These are phyloP conservation scores for Russula griseocarnosa DNA, from an alignment of 768 basidiomycete genomes.

Conservation along the genomic window DNA sequence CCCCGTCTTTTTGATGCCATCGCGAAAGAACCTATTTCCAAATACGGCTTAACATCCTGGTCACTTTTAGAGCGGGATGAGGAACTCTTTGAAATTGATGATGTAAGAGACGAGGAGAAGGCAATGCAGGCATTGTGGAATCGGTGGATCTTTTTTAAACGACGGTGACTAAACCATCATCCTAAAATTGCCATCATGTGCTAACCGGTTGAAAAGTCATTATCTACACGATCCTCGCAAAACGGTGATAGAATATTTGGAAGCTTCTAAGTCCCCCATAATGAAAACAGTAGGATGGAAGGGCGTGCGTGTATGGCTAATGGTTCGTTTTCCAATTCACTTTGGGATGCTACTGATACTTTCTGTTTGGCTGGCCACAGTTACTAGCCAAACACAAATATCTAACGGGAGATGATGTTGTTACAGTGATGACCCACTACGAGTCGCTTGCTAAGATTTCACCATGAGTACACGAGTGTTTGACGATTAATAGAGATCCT, in stretches of 20 bases:
- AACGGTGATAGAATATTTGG: conserved; percentile 3
- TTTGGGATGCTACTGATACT: neutral
- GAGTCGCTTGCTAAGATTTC: neutral
- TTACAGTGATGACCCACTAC: conserved; percentile 15
- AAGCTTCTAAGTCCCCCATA: neutral
- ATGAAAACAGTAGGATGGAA: conserved; percentile 22
- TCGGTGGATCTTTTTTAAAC: conserved; percentile 64
- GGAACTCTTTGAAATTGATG: conserved; percentile 67
- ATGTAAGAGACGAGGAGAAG: conserved; percentile 71
- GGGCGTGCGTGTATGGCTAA: conserved; percentile 21
- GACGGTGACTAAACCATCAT: conserved; percentile 27
- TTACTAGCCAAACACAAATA: conserved; percentile 24
- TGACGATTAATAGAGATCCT: neutral
- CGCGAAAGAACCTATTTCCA: conserved; percentile 52
- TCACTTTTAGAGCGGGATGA: conserved; percentile 67
- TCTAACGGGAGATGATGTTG: conserved; percentile 22
- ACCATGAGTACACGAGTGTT: neutral
- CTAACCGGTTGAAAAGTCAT: conserved; percentile 11
- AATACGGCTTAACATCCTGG: conserved; percentile 67
- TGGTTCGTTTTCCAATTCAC: conserved; percentile 11
- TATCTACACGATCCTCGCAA: conserved; percentile 14
- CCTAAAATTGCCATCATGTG: no score
- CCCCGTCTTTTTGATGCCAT: conserved; percentile 63
- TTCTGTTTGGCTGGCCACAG: neutral
- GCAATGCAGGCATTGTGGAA: conserved; percentile 76